Evolutionary conservation across 306 rosid species (phyloP).

Genomic region (Fagus sylvatica): DNA sequence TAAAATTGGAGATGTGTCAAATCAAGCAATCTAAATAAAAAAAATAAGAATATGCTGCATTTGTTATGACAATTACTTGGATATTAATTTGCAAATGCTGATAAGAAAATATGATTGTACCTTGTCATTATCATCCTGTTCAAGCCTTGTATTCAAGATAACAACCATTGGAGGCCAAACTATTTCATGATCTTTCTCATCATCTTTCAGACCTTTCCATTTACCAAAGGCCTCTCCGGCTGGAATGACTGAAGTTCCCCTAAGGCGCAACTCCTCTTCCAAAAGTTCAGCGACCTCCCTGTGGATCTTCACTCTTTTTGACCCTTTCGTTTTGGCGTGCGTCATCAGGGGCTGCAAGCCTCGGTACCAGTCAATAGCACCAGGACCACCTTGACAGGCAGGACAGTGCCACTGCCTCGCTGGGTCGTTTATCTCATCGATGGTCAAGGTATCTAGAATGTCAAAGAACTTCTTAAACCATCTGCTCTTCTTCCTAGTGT

Average conservation of each 20-base stretch:
- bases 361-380: constrained; percentile 83
- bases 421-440: constrained; percentile 53
- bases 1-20: constrained; percentile 11
- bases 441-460: constrained; percentile 52
- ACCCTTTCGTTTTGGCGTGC: constrained; percentile 88
- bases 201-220: constrained; percentile 74
- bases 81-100: constrained; percentile 4
- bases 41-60: constrained; percentile 6
- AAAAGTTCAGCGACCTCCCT: constrained; percentile 66
- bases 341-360: constrained; percentile 83
- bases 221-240: constrained; percentile 75
- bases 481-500: constrained; percentile 53
- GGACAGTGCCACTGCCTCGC: constrained; percentile 93
- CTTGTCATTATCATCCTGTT: constrained; percentile 68
- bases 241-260: constrained; percentile 66
- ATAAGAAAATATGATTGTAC: constrained; percentile 35
- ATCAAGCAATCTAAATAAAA: neutral
- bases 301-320: constrained; percentile 69
- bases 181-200: constrained; percentile 71
- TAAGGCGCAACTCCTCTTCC: constrained; percentile 74
- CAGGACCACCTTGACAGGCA: constrained; percentile 87
- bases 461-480: constrained; percentile 65
- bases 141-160: constrained; percentile 72
- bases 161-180: constrained; percentile 93
- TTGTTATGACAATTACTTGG: constrained; percentile 1